Evolutionary conservation across 2,329 filamentous ascomycete species (phyloP), one percentile per base, ranked within the genome.

Genomic region (Trichoderma hamatum): DNA sequence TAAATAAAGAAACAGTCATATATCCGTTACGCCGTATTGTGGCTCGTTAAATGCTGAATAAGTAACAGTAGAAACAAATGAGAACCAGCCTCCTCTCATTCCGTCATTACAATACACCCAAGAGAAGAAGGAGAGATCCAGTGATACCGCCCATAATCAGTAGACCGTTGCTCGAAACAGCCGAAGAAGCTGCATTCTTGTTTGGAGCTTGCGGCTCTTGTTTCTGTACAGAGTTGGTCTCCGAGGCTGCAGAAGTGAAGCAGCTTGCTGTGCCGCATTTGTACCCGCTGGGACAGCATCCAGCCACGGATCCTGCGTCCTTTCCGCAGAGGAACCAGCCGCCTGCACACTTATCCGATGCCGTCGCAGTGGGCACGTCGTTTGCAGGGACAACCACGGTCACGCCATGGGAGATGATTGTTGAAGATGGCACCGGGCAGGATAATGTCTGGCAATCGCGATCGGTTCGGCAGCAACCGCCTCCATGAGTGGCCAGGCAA

Each of bases 401-500:
- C 2, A 87, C 84, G 7, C 90, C 91, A 71, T 89, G 84, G 0
- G 85, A 86, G 2, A 94, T 80, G 2, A 94, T 87, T 0, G 89
- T 91, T 0, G 89, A 91, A 2, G 80, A 78, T 0, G 84, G 81
- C 0, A 87, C 80, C 0, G 92, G 92, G 75, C 95, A 98, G 7
- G 90, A 92, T 0, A 91, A 92, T 0, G 89, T 91, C 70, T 91
- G 88, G 80, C 95, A 98, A 80, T 97, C 87, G 24, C 94, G 88
- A 2, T 93, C 94, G 0, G 93, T 94, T 69, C 92, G 91, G 81
- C 95, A 98, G 82, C 95, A 98, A 2, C 87, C 87, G 24, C 93
- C 93, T 16, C 92, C 93, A 70, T 94, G 93, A 70, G 89, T 89
- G 2, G 95, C 95, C 2, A 90, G 88, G 79, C 95, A 98, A 62